Evolutionary conservation across 306 rosid species (phyloP).

Genomic region (Psophocarpus tetragonolobus): DNA sequence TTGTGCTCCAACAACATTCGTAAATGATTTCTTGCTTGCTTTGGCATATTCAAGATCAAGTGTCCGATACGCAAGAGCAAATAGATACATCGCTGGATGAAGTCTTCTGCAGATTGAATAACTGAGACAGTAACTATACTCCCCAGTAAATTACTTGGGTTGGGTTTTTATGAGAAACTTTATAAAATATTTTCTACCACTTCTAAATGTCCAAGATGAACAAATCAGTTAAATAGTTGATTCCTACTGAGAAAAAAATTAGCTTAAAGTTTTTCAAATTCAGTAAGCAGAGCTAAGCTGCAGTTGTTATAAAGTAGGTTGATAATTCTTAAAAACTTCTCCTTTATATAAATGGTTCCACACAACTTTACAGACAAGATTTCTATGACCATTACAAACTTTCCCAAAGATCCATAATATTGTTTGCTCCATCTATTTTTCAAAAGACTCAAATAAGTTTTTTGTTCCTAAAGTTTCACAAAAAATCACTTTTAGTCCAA

Average conservation of each 20-base stretch:
- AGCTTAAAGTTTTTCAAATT: not conserved
- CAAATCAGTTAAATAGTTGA: not conserved
- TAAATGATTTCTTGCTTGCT: conserved; percentile 56
- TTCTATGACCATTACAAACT: not conserved
- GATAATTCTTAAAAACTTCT: not conserved
- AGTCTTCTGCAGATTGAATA: conserved; percentile 70
- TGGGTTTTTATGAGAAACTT: not conserved
- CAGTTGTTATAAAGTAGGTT: not conserved
- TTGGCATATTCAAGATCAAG: conserved; percentile 86
- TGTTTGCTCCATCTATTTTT: too few relatives aligned
- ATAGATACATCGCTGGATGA: conserved; percentile 93
- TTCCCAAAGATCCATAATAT: conserved; percentile 11
- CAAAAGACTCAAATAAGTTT: too few relatives aligned
- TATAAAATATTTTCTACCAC: conserved; percentile 22
- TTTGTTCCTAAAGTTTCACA: too few relatives aligned
- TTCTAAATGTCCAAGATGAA: conserved; percentile 7
- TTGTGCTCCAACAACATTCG: conserved; percentile 52
- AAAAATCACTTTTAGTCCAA: too few relatives aligned
- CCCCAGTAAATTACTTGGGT: conserved; percentile 20
- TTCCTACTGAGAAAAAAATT: conserved; percentile 2
- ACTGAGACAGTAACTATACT: conserved; percentile 36
- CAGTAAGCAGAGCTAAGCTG: not conserved
- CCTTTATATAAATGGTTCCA: not conserved
- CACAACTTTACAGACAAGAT: not conserved
- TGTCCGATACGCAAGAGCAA: conserved; percentile 90